Conservation (phyloP, 371 early-diverging fungal genomes). For the Dinochytrium kinnereticum region DNA sequence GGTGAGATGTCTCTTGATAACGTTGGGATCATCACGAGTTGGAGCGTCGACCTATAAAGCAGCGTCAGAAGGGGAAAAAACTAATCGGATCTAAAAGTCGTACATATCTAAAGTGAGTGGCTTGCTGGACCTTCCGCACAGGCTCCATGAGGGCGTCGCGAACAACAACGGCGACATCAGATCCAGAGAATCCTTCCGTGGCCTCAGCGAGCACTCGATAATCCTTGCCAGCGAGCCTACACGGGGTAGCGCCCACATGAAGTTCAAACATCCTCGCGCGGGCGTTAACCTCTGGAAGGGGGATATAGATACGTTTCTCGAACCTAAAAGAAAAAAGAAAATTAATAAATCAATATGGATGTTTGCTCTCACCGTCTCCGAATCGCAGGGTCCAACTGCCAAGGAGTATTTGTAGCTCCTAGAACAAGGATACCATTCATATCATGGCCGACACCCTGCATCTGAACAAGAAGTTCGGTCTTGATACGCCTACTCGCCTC, state of each 20-base stretch:
- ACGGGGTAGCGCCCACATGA: slow-evolving; percentile 89
- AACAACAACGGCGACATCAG: slow-evolving; percentile 92
- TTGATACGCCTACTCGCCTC: slow-evolving; percentile 95
- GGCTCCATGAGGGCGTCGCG: slow-evolving; percentile 97
- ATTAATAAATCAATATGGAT: no score
- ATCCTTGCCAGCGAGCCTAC: slow-evolving; percentile 72
- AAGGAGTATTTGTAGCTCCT: slow-evolving; percentile 97
- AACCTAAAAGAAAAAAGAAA: slow-evolving; percentile 65
- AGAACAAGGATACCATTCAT: slow-evolving; percentile 91
- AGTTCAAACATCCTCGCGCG: slow-evolving; percentile 91
- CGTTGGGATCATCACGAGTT: slow-evolving; percentile 61
- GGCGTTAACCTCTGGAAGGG: slow-evolving; percentile 88
- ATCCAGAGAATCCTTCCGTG: slow-evolving; percentile 94
- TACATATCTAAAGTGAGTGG: slow-evolving; percentile 94
- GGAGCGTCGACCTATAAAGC: slow-evolving; percentile 64
- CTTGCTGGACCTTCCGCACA: slow-evolving; percentile 91
- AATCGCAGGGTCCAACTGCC: slow-evolving; percentile 94
- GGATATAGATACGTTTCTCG: slow-evolving; percentile 96
- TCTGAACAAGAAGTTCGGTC: slow-evolving; percentile 96
- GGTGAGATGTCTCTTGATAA: slow-evolving; percentile 68
- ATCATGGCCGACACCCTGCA: slow-evolving; percentile 97
- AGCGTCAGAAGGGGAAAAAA: background rate
- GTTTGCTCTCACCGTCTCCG: slow-evolving; percentile 79
- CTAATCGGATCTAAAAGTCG: slow-evolving; percentile 11
- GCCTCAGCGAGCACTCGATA: slow-evolving; percentile 74